Evolutionary conservation across 2,329 filamentous ascomycete genomes (phyloP), one percentile per base, ranked within the genome.

Genomic region (Epichloe uncinata): DNA sequence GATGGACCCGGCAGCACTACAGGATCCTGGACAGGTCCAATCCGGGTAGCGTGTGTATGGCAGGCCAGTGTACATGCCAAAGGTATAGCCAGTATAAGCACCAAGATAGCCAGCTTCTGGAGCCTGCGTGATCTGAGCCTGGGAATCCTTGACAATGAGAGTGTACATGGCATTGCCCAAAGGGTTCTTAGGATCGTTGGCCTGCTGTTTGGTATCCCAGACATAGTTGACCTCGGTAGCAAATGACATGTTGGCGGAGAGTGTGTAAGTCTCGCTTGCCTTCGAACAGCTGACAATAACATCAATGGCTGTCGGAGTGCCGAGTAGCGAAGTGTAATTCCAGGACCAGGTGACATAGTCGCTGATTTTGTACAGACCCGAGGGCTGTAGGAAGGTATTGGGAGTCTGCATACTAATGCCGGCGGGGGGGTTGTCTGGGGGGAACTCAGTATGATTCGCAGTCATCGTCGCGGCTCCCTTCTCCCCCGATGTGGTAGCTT

Each of bases 301-400:
- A 55, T 84, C 78, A 51, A 84, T 60, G 40, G 78, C 79, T 3
- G 75, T 79, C 2, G 81, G 81, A 1, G 70, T 75, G 26, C 67
- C 77, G 50, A 72, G 68, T 33, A 84, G 63, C 42, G 73, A 74
- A 3, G 81, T 84, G 67, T 82, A 84, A 66, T 83, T 83, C 79
- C 79, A 84, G 44, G 66, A 72, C 64, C 77, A 79, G 13, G 78
- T 82, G 42, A 82, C 67, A 42, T 69, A 69, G 58, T 81, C 73
- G 53, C 77, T 75, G 53, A 83, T 78, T 59, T 78, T 78, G 71
- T 77, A 82, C 40, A 80, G 69, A 52, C 73, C 68, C 9, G 70
- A 68, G 26, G 69, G 67, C 11, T 66, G 65, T 4, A 64, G 60
- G 3, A 67, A 69, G 6, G 69, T 63, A 38, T 69, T 66, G 1